These are phyloP conservation scores for Macrolepiota fuliginosa DNA, from an alignment of 768 basidiomycete species.

Conservation along the genomic window DNA sequence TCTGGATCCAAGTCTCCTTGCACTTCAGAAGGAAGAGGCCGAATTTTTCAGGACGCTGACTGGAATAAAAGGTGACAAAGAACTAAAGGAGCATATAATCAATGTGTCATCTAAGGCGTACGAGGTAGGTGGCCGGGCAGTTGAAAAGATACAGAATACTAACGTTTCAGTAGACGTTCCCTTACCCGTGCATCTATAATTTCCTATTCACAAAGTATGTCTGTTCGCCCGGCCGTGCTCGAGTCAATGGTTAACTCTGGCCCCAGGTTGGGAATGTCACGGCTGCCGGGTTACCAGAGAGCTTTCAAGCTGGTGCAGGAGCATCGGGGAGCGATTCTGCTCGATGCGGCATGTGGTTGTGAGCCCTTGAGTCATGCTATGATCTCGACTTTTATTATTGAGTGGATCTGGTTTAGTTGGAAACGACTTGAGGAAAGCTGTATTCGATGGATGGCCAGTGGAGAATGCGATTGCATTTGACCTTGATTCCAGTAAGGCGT, in stretches of 20 bases:
- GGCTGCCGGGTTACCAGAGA: conserved; percentile 28
- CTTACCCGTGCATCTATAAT: conserved; percentile 33
- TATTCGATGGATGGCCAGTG: conserved; percentile 36
- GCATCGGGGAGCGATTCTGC: conserved; percentile 27
- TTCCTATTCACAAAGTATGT: conserved; percentile 33
- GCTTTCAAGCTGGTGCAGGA: conserved; percentile 25
- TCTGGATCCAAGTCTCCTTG: conserved; percentile 25
- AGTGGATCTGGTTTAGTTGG: conserved; percentile 29
- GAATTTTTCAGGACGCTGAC: conserved; percentile 34
- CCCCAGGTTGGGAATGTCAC: conserved; percentile 29
- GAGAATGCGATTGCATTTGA: conserved; percentile 35
- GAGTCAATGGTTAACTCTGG: background rate
- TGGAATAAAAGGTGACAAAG: conserved; percentile 31
- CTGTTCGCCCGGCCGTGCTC: background rate
- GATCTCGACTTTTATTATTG: background rate
- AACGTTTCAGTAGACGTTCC: conserved; percentile 17
- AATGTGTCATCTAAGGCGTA: conserved; percentile 34
- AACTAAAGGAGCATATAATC: conserved; percentile 37
- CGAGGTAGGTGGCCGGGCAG: conserved; percentile 16
- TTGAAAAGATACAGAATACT: background rate
- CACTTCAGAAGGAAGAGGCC: conserved; percentile 24
- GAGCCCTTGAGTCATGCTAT: conserved; percentile 10
- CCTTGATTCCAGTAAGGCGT: conserved; percentile 12
- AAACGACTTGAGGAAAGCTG: conserved; percentile 36
- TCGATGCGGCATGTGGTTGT: conserved; percentile 46